Conservation (phyloP, 495 filamentous ascomycete genomes). For the Cairneyella variabilis region DNA sequence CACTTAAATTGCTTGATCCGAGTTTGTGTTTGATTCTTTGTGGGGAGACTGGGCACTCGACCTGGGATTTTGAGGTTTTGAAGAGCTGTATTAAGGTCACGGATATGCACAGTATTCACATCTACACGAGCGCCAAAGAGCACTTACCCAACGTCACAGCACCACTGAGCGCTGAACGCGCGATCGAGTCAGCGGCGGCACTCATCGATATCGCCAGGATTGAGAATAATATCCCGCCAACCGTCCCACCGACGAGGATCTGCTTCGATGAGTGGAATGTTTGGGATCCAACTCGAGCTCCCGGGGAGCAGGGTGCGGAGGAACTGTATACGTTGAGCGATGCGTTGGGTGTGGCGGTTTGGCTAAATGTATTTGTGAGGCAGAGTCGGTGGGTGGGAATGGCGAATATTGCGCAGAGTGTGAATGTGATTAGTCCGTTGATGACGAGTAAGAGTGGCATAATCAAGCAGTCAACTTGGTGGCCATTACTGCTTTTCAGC, state of each 20-base stretch:
- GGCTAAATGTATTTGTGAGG: slow-evolving; percentile 76
- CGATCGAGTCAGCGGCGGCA: slow-evolving; percentile 63
- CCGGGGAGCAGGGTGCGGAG: slow-evolving; percentile 63
- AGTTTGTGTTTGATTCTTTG: slow-evolving; percentile 64
- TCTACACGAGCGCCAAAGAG: slow-evolving; percentile 59
- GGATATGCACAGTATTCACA: slow-evolving; percentile 63
- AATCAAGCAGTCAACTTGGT: slow-evolving; percentile 72
- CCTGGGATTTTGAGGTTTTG: slow-evolving; percentile 71
- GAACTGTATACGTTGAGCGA: slow-evolving; percentile 73
- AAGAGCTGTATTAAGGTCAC: slow-evolving; percentile 63
- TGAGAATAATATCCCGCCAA: slow-evolving; percentile 55
- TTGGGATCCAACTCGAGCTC: slow-evolving; percentile 72
- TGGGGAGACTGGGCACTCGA: slow-evolving; percentile 60
- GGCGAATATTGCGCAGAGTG: slow-evolving; percentile 76
- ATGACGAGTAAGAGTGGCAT: slow-evolving; percentile 64
- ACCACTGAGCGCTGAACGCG: slow-evolving; percentile 66
- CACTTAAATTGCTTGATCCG: slow-evolving; percentile 71
- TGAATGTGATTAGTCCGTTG: slow-evolving; percentile 75
- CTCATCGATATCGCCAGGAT: slow-evolving; percentile 74
- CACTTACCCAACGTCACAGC: slow-evolving; percentile 59
- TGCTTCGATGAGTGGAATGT: slow-evolving; percentile 89
- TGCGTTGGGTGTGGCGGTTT: slow-evolving; percentile 68
- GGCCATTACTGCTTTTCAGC: slow-evolving; percentile 68
- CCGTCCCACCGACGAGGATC: slow-evolving; percentile 52
- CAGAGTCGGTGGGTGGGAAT: slow-evolving; percentile 70